Conservation (phyloP, 2,329 filamentous ascomycete genomes). For the Lasiodiplodia sp. region DNA sequence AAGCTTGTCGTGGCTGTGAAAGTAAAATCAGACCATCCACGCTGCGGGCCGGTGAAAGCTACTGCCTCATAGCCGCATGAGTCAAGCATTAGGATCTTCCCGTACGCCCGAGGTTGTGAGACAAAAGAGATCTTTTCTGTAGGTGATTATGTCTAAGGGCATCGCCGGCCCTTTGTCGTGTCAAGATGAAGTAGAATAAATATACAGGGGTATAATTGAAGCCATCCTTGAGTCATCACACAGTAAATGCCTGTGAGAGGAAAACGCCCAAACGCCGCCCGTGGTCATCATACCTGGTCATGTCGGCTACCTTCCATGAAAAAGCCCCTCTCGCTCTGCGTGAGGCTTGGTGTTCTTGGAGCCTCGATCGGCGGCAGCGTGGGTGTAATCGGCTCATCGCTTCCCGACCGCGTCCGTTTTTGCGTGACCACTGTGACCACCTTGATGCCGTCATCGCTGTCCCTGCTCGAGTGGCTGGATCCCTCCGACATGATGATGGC, state of each 20-base stretch:
- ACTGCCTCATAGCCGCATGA: background rate
- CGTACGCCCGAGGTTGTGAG: background rate
- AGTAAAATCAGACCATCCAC: background rate
- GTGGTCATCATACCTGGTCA: background rate
- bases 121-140: background rate
- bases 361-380: background rate
- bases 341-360: constrained; percentile 4
- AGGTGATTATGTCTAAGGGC: constrained; percentile 5
- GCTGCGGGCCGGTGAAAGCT: too few relatives aligned
- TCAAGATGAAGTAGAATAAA: background rate
- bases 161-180: background rate
- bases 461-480: background rate
- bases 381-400: background rate
- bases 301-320: background rate
- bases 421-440: constrained; percentile 20
- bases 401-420: background rate
- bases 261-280: background rate
- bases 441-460: constrained; percentile 18
- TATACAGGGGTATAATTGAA: constrained; percentile 23
- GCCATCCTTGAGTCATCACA: constrained; percentile 12
- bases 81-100: background rate
- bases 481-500: background rate
- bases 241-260: background rate
- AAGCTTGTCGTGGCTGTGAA: background rate
- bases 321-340: constrained; percentile 10